Evolutionary conservation across 176 grass and related monocot species (phyloP).

Genomic region (Hordeum vulgare): DNA sequence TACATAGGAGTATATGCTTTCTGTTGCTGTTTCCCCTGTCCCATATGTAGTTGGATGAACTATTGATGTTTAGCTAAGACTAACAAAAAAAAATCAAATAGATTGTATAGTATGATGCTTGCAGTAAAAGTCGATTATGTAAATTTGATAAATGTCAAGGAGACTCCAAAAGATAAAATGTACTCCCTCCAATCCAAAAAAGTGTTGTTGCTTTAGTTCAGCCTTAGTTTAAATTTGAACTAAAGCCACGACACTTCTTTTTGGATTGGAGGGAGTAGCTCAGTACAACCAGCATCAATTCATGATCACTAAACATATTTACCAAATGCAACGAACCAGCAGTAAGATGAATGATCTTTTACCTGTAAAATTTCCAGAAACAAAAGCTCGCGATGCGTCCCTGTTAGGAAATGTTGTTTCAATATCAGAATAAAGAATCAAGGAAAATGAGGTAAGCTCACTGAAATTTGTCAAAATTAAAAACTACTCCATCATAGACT

Average conservation of each 20-base stretch:
- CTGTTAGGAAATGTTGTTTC: constrained; percentile 33
- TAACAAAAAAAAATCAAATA: background rate
- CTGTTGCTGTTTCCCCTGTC: background rate
- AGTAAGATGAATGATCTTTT: constrained; percentile 16
- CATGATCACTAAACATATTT: background rate
- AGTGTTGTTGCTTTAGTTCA: too few species aligned
- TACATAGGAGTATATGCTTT: background rate
- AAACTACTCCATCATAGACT: background rate
- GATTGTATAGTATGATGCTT: background rate
- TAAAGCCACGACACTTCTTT: too few species aligned
- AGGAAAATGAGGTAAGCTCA: background rate
- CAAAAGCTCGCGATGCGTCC: constrained; percentile 87
- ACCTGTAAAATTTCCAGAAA: constrained; percentile 98
- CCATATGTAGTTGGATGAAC: constrained; percentile 3
- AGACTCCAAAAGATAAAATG: background rate
- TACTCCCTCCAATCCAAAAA: too few species aligned
- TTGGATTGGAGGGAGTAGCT: background rate
- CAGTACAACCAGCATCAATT: background rate
- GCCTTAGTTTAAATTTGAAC: too few species aligned
- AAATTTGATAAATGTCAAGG: constrained; percentile 1
- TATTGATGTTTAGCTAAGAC: background rate
- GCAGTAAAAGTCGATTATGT: background rate
- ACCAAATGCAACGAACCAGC: background rate
- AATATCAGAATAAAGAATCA: constrained; percentile 20
- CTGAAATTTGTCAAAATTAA: background rate